Conservation (phyloP, 2,329 filamentous ascomycete genomes). For the Trichoderma sp. region DNA sequence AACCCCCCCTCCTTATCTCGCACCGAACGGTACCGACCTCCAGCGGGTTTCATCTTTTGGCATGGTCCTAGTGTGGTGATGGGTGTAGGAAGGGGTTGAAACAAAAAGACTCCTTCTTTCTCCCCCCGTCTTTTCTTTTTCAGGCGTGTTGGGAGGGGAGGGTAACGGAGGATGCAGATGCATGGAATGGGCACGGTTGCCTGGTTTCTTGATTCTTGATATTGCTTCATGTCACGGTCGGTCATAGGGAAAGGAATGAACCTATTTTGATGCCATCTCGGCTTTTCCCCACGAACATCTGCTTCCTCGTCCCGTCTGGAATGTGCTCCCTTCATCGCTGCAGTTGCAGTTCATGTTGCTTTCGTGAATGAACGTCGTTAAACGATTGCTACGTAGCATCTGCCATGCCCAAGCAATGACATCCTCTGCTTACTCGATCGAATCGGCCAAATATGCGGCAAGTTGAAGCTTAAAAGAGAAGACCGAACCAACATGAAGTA, state of each 20-base stretch:
- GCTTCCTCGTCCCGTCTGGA: neutral
- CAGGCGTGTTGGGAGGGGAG: slow-evolving; percentile 33
- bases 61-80: slow-evolving; percentile 37
- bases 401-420: too few relatives aligned
- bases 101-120: slow-evolving; percentile 17
- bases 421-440: too few relatives aligned
- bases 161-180: slow-evolving; percentile 31
- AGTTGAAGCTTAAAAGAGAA: too few relatives aligned
- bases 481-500: too few relatives aligned
- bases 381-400: too few relatives aligned
- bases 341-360: neutral
- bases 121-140: slow-evolving; percentile 31
- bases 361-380: too few relatives aligned
- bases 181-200: slow-evolving; percentile 40
- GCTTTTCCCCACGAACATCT: slow-evolving; percentile 4
- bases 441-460: too few relatives aligned
- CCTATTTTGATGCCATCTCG: slow-evolving; percentile 39
- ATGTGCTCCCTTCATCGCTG: neutral
- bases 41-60: slow-evolving; percentile 28
- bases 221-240: slow-evolving; percentile 51
- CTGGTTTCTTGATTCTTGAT: slow-evolving; percentile 45
- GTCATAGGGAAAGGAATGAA: slow-evolving; percentile 47
- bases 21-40: slow-evolving; percentile 32
- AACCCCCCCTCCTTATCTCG: slow-evolving; percentile 26
- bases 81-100: slow-evolving; percentile 27